A percentile compares a stretch with the other conserved stretches of the same genome.
Evolutionary conservation across 768 basidiomycete genomes (phyloP).

Genomic region (Gymnopilus dilepis): DNA sequence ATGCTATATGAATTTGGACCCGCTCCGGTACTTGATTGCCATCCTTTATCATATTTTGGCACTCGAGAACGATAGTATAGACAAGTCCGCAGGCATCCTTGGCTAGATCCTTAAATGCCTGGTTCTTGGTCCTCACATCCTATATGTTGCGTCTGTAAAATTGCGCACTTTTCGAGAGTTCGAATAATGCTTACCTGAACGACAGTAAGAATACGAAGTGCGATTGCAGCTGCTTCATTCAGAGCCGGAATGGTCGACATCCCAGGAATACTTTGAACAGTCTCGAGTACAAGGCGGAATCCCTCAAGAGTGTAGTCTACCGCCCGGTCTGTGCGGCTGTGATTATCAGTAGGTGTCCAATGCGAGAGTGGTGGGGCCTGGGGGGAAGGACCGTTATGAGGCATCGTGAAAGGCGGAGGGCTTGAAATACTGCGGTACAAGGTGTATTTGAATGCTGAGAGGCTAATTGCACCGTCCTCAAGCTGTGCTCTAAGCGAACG

Average conservation of each 20-base stretch:
- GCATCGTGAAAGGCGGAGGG: neutral
- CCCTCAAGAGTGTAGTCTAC: slow-evolving; percentile 8
- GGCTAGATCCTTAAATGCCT: slow-evolving; percentile 8
- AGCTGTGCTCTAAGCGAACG: neutral
- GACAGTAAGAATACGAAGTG: slow-evolving; percentile 8
- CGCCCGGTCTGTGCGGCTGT: neutral
- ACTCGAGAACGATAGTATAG: slow-evolving; percentile 10
- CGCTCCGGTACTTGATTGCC: slow-evolving; percentile 3
- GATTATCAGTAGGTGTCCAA: neutral
- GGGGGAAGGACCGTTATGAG: neutral
- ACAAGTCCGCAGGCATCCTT: slow-evolving; percentile 15
- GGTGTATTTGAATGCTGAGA: neutral
- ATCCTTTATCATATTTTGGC: slow-evolving; percentile 7
- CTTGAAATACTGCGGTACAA: neutral
- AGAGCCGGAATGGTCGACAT: slow-evolving; percentile 6
- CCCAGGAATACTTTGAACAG: neutral
- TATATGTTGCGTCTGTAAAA: too few relatives aligned
- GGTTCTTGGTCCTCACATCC: slow-evolving; percentile 9
- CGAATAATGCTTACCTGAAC: neutral
- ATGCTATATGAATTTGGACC: neutral
- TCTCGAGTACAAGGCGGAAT: neutral
- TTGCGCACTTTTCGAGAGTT: too few relatives aligned
- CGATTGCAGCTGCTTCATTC: slow-evolving; percentile 3
- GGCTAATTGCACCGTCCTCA: neutral
- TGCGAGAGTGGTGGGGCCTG: neutral